Evolutionary conservation across 129 eudicot genomes (phyloP), one percentile per base, ranked within the genome.

Genomic region (Tagetes patula): DNA sequence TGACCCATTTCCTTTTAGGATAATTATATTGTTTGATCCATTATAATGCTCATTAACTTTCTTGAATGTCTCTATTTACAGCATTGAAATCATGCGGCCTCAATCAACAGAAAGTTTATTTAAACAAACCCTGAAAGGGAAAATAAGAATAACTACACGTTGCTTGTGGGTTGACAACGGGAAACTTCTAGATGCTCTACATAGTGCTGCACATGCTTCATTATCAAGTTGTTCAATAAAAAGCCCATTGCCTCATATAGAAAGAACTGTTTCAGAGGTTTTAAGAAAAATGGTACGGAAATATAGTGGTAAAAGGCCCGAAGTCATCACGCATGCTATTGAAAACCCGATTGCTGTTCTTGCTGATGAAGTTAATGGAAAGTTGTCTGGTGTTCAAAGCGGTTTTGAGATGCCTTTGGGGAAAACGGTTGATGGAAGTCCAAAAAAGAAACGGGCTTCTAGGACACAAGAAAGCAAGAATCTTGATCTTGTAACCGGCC

Each of bases 121-220:
- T 42, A 89, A 88, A 67, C 87, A 82, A 71, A 61, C 82, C 75
- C 53, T 94, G 55, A 87, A 84, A 82, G 98, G 92, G 49, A 93
- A 90, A 76, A 90, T 94, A 74, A 79, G 93, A 90, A 90, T 94
- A 58, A 94, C 96, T 0, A 90, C 98, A 42, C 96, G 98, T n/a
- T 94, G 98, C 84, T 83, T 94, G 83, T 94, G 98, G 98, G 86
- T 87, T 7, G 99, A 91, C 79, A 88, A 88, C 50, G 99, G 99
- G 41, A 95, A 91, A 68, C 97, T 95, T 64, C 70, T 88, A 77
- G 97, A 95, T 84, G 94, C 99, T 48, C 91, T 95, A 46, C 95
- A 91, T 77, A 90, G 87, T 78, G 96, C 97, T 75, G 96, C 99
- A 64, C 97, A 91, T 79, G 99, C 99, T 77, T 87, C 97, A 43